Percentiles rank a stretch among this genome's conserved stretches.
phyloP scores from a whole-genome alignment of 2,329 filamentous ascomycete genomes.

The Thielaviopsis euricoi region DNA sequence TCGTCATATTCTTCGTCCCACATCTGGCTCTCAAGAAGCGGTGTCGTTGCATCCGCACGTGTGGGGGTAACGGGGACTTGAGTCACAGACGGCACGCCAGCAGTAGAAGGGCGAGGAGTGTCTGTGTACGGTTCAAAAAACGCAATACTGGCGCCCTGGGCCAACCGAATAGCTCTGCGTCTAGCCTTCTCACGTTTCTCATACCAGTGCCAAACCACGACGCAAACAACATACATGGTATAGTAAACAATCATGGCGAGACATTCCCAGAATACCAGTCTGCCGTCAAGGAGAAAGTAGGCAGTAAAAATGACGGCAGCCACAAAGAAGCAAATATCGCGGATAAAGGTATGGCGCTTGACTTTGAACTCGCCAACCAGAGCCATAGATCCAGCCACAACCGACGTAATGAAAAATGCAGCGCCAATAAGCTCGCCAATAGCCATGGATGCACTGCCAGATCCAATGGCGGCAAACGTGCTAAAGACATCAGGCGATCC shows the following conservation, averaged over 20 bases:
- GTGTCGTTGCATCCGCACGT: slow-evolving; percentile 8
- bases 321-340: slow-evolving; percentile 87
- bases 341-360: slow-evolving; percentile 71
- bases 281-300: slow-evolving; percentile 71
- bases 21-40: slow-evolving; percentile 26
- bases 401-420: slow-evolving; percentile 87
- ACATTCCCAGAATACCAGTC: slow-evolving; percentile 78
- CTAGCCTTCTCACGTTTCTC: slow-evolving; percentile 2
- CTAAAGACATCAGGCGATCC: slow-evolving; percentile 97
- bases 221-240: slow-evolving; percentile 70
- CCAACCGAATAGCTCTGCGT: slow-evolving; percentile 4
- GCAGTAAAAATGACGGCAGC: slow-evolving; percentile 75
- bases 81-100: neutral
- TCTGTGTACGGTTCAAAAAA: slow-evolving; percentile 43
- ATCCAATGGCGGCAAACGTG: slow-evolving; percentile 94
- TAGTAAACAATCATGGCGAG: slow-evolving; percentile 83
- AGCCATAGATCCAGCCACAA: slow-evolving; percentile 94
- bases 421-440: slow-evolving; percentile 91
- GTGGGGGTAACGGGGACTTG: neutral
- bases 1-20: slow-evolving; percentile 24
- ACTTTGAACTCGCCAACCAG: slow-evolving; percentile 91
- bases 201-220: slow-evolving; percentile 79
- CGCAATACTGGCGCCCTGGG: slow-evolving; percentile 12
- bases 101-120: slow-evolving; percentile 22
- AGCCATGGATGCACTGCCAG: slow-evolving; percentile 90